Conservation (phyloP, 768 basidiomycete species). For the Phanerochaete carnosa region DNA sequence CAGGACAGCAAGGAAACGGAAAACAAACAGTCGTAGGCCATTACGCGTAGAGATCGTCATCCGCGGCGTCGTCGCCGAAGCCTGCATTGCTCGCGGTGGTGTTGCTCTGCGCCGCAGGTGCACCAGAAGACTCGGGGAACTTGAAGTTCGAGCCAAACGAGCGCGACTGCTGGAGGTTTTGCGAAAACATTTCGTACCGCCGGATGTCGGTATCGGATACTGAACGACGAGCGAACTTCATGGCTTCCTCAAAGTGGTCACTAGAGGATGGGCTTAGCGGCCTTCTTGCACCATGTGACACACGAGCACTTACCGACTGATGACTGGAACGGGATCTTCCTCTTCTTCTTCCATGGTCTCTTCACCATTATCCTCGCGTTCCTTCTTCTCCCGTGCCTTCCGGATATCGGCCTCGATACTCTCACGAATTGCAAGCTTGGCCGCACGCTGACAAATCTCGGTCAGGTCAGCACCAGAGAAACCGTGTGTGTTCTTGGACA, state of each 20-base stretch:
- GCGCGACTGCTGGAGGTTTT: constrained; percentile 89
- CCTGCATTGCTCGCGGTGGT: constrained; percentile 63
- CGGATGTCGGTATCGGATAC: constrained; percentile 96
- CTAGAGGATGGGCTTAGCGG: constrained; percentile 31
- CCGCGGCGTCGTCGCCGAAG: constrained; percentile 81
- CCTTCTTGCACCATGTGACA: background rate
- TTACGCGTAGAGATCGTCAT: constrained; percentile 90
- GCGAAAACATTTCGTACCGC: constrained; percentile 97
- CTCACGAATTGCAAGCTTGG: constrained; percentile 94
- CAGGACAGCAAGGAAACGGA: background rate
- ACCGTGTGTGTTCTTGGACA: constrained; percentile 91
- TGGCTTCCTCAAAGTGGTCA: constrained; percentile 98
- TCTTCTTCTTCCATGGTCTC: constrained; percentile 71
- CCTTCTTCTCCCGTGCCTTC: constrained; percentile 71
- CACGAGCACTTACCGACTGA: constrained; percentile 54
- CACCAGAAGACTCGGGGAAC: constrained; percentile 79
- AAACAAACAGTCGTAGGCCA: background rate
- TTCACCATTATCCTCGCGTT: constrained; percentile 70
- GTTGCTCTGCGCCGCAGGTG: constrained; percentile 31
- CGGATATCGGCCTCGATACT: constrained; percentile 92
- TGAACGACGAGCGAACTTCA: constrained; percentile 95
- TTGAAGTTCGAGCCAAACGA: constrained; percentile 95
- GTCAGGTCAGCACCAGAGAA: constrained; percentile 99
- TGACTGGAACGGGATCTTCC: constrained; percentile 89
- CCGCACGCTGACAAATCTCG: constrained; percentile 98